phyloP scores from a whole-genome alignment of 2,329 filamentous ascomycete genomes.

The Aspergillus terreus region DNA sequence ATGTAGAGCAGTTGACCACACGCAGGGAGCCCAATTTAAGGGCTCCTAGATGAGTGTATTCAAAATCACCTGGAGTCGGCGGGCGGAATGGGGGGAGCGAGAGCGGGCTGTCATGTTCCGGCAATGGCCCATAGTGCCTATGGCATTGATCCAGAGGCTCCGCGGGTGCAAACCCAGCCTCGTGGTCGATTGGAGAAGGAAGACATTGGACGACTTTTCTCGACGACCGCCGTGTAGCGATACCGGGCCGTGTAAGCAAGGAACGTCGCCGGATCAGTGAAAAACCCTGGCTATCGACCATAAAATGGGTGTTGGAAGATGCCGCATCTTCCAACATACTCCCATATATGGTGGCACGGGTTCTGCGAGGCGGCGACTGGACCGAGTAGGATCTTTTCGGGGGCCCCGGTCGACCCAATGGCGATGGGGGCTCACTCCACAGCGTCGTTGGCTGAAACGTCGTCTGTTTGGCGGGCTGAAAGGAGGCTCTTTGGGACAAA shows the following conservation, averaged over 20 bases:
- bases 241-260: constrained; percentile 31
- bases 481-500: constrained; percentile 16
- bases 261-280: constrained; percentile 37
- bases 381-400: constrained; percentile 29
- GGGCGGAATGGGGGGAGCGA: constrained; percentile 15
- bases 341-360: constrained; percentile 22
- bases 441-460: constrained; percentile 21
- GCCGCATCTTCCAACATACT: constrained; percentile 23
- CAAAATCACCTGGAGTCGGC: constrained; percentile 26
- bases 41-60: constrained; percentile 38
- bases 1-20: constrained; percentile 37
- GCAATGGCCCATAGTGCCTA: constrained; percentile 13
- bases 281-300: constrained; percentile 30
- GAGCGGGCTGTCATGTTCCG: constrained; percentile 12
- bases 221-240: constrained; percentile 33
- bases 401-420: constrained; percentile 11
- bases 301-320: constrained; percentile 31
- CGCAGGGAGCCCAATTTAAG: constrained; percentile 39
- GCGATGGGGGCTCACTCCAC: constrained; percentile 11
- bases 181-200: constrained; percentile 22
- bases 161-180: constrained; percentile 10
- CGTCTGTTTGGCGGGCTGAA: constrained; percentile 1
- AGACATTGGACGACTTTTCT: constrained; percentile 18
- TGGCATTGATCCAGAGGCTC: constrained; percentile 6
- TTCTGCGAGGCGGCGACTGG: constrained; percentile 22